Evolutionary conservation across 305 asterid species (phyloP).

Genomic region (Fraxinus albicans): DNA sequence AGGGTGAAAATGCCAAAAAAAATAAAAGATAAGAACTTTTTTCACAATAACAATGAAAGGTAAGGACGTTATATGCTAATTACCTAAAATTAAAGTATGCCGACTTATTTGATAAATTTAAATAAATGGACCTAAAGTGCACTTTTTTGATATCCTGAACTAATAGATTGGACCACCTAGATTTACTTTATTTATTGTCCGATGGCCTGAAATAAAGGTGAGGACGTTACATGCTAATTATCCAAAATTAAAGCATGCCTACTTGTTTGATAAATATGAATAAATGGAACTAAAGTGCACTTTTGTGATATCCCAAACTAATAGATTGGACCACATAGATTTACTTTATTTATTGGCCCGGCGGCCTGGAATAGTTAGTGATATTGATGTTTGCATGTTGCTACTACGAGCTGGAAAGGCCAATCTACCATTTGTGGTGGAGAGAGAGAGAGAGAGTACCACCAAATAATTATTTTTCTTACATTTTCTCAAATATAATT

Average conservation of each 20-base stretch:
- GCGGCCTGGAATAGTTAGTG: background rate
- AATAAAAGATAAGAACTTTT: no score
- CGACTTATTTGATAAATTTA: no score
- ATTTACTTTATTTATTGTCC: background rate
- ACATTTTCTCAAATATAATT: background rate
- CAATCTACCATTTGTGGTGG: background rate
- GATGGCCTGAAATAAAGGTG: background rate
- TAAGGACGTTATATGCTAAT: no score
- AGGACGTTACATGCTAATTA: no score
- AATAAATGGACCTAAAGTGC: background rate
- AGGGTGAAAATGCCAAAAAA: no score
- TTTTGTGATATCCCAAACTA: background rate
- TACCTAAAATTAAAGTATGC: background rate
- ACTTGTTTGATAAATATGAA: background rate
- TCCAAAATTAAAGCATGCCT: background rate
- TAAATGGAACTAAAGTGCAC: background rate
- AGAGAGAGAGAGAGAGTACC: background rate
- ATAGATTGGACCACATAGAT: background rate
- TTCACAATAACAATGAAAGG: no score
- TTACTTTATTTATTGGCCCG: background rate
- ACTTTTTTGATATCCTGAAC: background rate
- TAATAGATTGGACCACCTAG: background rate
- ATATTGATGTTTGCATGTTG: background rate
- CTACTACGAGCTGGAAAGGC: background rate
- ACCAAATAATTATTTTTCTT: background rate